Evolutionary conservation across 2,329 filamentous ascomycete species (phyloP), one percentile per base, ranked within the genome.

Genomic region (Triangularia setosa): DNA sequence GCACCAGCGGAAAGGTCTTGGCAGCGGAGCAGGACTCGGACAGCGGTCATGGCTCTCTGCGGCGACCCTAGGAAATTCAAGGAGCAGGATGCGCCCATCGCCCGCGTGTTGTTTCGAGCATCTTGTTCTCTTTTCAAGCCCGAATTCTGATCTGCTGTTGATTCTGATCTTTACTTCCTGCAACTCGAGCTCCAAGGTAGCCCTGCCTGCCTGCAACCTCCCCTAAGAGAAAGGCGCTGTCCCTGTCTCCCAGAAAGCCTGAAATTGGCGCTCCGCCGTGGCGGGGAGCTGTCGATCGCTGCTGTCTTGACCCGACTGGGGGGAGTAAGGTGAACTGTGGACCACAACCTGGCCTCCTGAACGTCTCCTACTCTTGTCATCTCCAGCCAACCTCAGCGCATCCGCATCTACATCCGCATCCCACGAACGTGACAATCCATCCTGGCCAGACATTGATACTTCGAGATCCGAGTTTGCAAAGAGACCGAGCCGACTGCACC

Each of bases 271-370:
- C 70, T 68, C 69, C 69, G 68, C 64, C 64, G 68, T 65, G 67
- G 72, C 67, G 70, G 72, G 72, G 69, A 69, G 68, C 69, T 69
- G 72, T 70, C 72, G 73, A 73, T 74, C 72, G 68, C 70, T 73
- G 66, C 67, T 71, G 66, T 65, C 60, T 40, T 64, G 67, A 59
- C 66, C 68, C 27, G 56, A 60, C 61, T 58, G 35, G 63, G 57
- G 56, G n/a, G 52, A 62, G 67, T 67, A 28, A 55, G 52, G 21
- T 55, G 61, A 62, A 67, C 60, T 62, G 57, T 40, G 35, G 40
- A 33, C 57, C 65, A 59, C 65, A 68, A 62, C 65, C 65, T 56
- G 65, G 67, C 63, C 67, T 69, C 64, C 68, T 65, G 66, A 68
- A 56, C 64, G 60, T 60, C 59, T 65, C 53, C 64, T 23, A 56